Base-by-base conservation (phyloP, 1,139 yeast genomes). In the Pichia sp. region DNA sequence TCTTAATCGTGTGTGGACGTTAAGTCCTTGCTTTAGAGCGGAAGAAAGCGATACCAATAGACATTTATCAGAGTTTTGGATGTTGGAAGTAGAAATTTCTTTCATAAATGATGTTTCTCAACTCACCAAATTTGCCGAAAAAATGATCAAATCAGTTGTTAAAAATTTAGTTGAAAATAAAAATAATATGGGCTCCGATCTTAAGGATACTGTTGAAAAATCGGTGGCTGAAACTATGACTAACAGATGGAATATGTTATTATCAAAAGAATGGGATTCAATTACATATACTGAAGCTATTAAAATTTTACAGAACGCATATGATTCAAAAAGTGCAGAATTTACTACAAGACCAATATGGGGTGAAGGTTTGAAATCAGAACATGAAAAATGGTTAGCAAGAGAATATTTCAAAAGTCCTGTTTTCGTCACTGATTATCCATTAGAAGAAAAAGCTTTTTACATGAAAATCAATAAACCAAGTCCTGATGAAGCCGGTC, bases 1-100 rank as follows among this genome's bases (percentile, higher is more conserved):
- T 0, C 62, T 90, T 34, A 76, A 80, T 40, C 68, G 95, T 37
- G 97, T 86, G 0, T 94, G 96, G 95, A 80, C 95, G 0, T 61
- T 92, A 39, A 73, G 90, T 0, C 98, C 98, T 1, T 87, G 96
- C 49, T 94, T 94, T 60, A 70, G 99, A 50, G 98, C 98, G 0
- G 99, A 94, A 59, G 76, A 76, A 42, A 85, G 96, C 43, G 89
- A 87, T 56, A 94, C 99, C 0, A 86, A 81, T 55, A 73, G 98
- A 40, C 99, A 94, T 61, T 66, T 94, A 51, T 78, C 94, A 51
- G 99, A 94, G 62, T 94, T 94, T 63, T 92, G 97, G 97, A 90
- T 94, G 97, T 67, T 92, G 4, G 99, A 94, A 63, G 95, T 90
- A 0, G 99, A 94, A 60, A 63, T 89, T 29, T 80, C 89, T 12